These are phyloP conservation scores for Penicillium concentricum DNA, from an alignment of 2,329 filamentous ascomycete species.

Conservation along the genomic window DNA sequence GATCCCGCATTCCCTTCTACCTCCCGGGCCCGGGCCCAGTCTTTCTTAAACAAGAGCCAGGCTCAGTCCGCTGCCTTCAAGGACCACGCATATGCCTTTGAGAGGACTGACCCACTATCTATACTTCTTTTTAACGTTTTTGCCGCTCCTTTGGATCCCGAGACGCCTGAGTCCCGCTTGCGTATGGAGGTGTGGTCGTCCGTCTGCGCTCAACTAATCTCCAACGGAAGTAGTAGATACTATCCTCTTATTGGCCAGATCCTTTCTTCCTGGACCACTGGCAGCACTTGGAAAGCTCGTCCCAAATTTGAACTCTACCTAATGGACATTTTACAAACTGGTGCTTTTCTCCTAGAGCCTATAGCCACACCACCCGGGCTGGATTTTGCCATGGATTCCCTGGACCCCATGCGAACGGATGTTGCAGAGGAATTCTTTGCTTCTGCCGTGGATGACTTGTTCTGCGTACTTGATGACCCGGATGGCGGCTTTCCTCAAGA, in stretches of 20 bases:
- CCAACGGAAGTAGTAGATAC: conserved; percentile 70
- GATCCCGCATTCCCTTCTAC: conserved; percentile 79
- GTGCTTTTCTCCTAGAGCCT: conserved; percentile 84
- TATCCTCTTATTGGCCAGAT: conserved; percentile 81
- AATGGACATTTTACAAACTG: conserved; percentile 90
- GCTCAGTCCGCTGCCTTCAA: conserved; percentile 60
- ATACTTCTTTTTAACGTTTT: conserved; percentile 85
- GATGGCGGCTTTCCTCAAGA: conserved; percentile 85
- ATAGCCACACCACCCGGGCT: conserved; percentile 73
- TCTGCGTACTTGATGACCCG: conserved; percentile 81
- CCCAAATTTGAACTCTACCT: conserved; percentile 90
- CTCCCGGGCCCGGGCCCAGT: conserved; percentile 45
- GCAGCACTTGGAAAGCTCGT: conserved; percentile 86
- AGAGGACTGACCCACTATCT: conserved; percentile 81
- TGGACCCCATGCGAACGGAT: conserved; percentile 70
- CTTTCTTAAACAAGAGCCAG: conserved; percentile 34
- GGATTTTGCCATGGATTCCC: conserved; percentile 68
- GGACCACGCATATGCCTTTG: conserved; percentile 82
- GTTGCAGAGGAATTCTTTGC: conserved; percentile 87
- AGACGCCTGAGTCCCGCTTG: conserved; percentile 76
- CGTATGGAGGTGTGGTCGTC: conserved; percentile 86
- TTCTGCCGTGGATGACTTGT: conserved; percentile 74
- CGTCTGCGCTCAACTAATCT: conserved; percentile 78
- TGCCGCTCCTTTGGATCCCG: conserved; percentile 77
- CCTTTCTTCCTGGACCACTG: conserved; percentile 81